These are phyloP conservation scores for Parachlorella kessleri DNA, from an alignment of 139 green algal species.

Conservation along the genomic window DNA sequence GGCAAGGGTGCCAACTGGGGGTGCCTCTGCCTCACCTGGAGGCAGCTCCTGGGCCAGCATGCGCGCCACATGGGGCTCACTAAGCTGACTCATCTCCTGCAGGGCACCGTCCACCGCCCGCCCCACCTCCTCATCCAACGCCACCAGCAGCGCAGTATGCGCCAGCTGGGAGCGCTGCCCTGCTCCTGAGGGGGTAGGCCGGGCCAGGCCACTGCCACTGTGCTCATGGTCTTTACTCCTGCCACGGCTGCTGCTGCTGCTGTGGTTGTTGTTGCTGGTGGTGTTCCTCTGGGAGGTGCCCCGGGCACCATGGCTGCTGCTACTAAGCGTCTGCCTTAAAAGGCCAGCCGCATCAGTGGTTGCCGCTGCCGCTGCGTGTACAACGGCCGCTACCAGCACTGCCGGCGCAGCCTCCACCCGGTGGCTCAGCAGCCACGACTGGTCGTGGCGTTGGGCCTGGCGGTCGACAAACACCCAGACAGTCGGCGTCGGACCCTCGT, in stretches of 20 bases:
- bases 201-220: too few relatives aligned
- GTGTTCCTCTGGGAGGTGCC: neutral
- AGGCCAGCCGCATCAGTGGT: neutral
- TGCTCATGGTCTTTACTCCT: too few relatives aligned
- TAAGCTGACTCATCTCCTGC: constrained; percentile 36
- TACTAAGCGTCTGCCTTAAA: too few relatives aligned
- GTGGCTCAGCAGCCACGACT: constrained; percentile 69
- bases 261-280: neutral
- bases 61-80: constrained; percentile 73
- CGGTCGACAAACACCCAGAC: constrained; percentile 57
- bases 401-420: constrained; percentile 54
- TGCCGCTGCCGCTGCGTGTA: neutral
- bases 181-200: constrained; percentile 5
- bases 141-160: constrained; percentile 43
- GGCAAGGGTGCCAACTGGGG: neutral
- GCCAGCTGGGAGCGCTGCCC: constrained; percentile 1
- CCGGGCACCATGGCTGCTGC: neutral
- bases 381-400: constrained; percentile 24
- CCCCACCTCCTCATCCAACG: constrained; percentile 43
- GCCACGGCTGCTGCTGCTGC: neutral
- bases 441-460: constrained; percentile 71
- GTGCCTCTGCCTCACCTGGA: constrained; percentile 1
- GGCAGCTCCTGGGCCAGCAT: constrained; percentile 46
- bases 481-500: neutral
- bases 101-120: constrained; percentile 46